phyloP scores from a whole-genome alignment of 2,329 filamentous ascomycete species.

The Amylocarpus encephaloides region DNA sequence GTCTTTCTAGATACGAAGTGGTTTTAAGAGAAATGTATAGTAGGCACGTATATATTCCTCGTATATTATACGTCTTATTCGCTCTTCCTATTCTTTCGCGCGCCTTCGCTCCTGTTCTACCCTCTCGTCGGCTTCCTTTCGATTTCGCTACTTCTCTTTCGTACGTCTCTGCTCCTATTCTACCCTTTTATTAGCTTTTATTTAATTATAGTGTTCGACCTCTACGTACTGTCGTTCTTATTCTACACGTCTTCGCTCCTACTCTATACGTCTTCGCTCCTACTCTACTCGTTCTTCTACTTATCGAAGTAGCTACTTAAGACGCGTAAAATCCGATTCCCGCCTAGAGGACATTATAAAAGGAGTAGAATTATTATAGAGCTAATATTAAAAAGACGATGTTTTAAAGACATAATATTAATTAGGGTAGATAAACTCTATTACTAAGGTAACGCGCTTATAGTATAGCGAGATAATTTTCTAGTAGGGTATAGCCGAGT shows the following conservation, averaged over 20 bases:
- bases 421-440: background rate
- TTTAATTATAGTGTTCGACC: no score
- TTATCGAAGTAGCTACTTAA: slow-evolving; percentile 8
- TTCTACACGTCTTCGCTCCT: no score
- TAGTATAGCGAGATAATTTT: no score
- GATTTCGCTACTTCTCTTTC: slow-evolving; percentile 15
- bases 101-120: no score
- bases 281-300: background rate
- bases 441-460: background rate
- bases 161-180: slow-evolving; percentile 9
- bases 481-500: no score
- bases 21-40: slow-evolving; percentile 14
- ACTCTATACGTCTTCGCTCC: slow-evolving; percentile 11
- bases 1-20: slow-evolving; percentile 22
- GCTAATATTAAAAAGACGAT: slow-evolving; percentile 1
- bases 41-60: no score
- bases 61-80: no score
- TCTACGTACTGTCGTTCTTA: no score
- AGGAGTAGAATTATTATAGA: slow-evolving; percentile 3
- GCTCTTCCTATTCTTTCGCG: no score
- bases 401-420: background rate
- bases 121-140: background rate
- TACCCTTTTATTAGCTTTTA: background rate
- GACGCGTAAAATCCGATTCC: slow-evolving; percentile 5
- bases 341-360: slow-evolving; percentile 1